These are phyloP conservation scores for Gossypium rotundifolium DNA, from an alignment of 345 rosid species.

Conservation along the genomic window DNA sequence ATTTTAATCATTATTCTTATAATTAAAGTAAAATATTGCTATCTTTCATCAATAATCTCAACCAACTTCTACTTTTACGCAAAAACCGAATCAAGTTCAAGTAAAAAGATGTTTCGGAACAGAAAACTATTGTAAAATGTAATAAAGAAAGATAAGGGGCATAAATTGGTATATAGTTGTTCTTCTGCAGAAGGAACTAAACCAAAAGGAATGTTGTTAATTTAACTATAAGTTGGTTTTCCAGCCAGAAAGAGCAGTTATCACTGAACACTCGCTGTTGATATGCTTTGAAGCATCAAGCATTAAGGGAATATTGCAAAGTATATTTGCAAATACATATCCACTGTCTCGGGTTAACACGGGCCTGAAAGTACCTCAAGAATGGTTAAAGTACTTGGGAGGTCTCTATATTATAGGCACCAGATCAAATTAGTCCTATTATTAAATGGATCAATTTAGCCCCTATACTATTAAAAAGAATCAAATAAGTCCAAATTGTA, in stretches of 20 bases:
- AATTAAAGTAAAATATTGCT: not conserved
- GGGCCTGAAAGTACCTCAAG: not conserved
- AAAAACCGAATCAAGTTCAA: not conserved
- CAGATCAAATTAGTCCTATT: too few relatives aligned
- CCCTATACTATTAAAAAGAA: too few relatives aligned
- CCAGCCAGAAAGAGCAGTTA: not conserved
- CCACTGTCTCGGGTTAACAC: not conserved
- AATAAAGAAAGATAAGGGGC: not conserved
- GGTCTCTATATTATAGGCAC: too few relatives aligned
- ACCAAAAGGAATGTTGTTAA: not conserved
- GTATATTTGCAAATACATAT: not conserved
- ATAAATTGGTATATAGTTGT: not conserved
- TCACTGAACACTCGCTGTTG: not conserved
- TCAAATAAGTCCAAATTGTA: too few relatives aligned
- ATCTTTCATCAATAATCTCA: not conserved
- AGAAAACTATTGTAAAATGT: not conserved
- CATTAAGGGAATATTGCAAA: not conserved
- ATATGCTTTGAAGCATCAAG: not conserved
- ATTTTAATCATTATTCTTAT: not conserved
- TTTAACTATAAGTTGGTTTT: not conserved
- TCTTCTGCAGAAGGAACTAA: not conserved
- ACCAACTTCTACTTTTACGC: not conserved
- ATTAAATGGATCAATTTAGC: too few relatives aligned
- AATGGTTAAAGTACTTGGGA: not conserved
- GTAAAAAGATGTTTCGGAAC: not conserved